phyloP scores from a whole-genome alignment of 1,284 basidiomycete species.

The Vanrija humicola region DNA sequence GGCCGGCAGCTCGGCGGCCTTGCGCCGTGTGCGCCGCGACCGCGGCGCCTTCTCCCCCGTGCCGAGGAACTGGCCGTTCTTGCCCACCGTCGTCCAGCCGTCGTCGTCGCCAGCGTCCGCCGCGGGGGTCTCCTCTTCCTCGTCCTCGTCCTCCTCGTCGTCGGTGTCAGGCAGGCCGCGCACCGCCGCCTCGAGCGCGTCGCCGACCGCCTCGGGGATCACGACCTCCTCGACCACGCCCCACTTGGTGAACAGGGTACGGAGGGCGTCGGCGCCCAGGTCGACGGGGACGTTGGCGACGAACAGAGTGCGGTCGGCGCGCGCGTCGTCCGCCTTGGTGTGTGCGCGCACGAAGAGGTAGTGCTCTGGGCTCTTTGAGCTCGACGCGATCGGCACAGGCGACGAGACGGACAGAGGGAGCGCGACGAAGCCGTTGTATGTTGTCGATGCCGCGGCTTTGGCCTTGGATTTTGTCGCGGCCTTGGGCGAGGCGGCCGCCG shows the following conservation, averaged over 20 bases:
- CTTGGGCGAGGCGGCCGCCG: neutral
- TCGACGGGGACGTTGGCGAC: constrained; percentile 81
- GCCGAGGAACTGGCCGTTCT: constrained; percentile 49
- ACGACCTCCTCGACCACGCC: constrained; percentile 72
- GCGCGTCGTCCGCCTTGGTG: constrained; percentile 28
- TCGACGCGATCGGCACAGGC: constrained; percentile 18
- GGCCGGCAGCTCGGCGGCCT: constrained; percentile 59
- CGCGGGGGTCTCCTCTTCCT: constrained; percentile 31
- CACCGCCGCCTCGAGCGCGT: constrained; percentile 37
- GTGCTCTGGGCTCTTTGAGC: constrained; percentile 25
- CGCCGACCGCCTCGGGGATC: constrained; percentile 48
- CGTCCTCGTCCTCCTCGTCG: constrained; percentile 50
- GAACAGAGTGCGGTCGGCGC: constrained; percentile 64
- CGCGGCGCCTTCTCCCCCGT: constrained; percentile 44
- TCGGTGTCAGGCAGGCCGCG: constrained; percentile 34
- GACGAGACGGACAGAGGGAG: constrained; percentile 28
- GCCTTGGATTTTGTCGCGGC: neutral
- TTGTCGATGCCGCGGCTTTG: neutral
- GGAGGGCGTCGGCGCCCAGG: constrained; percentile 70
- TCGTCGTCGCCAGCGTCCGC: constrained; percentile 47
- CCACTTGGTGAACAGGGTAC: constrained; percentile 64
- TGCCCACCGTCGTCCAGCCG: neutral
- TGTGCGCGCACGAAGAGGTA: constrained; percentile 43
- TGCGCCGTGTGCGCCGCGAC: constrained; percentile 16
- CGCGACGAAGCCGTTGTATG: constrained; percentile 36